phyloP scores from a whole-genome alignment of 805 yeast species.

The Kodamaea nitidulidarum region DNA sequence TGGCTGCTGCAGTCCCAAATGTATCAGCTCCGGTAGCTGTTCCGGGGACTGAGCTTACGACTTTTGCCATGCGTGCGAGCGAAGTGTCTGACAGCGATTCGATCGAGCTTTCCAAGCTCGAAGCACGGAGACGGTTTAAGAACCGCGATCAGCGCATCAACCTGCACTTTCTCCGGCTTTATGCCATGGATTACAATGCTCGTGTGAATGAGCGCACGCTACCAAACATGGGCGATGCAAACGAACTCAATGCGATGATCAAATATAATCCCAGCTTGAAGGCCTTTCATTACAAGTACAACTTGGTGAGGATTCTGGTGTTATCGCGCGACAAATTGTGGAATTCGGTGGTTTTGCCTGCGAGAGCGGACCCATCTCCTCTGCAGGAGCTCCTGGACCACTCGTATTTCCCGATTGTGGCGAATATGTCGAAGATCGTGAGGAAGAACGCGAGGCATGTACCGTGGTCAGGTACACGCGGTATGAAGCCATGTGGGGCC shows the following conservation, averaged over 20 bases:
- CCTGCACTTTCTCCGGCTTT: slow-evolving; percentile 44
- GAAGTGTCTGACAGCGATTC: slow-evolving; percentile 5
- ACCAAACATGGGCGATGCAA: slow-evolving; percentile 21
- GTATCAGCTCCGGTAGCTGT: slow-evolving; percentile 4
- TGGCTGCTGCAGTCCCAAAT: slow-evolving; percentile 1
- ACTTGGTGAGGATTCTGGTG: slow-evolving; percentile 34
- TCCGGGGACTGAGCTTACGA: slow-evolving; percentile 10
- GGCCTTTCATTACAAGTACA: slow-evolving; percentile 25
- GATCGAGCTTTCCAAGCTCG: slow-evolving; percentile 8
- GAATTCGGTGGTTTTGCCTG: slow-evolving; percentile 50
- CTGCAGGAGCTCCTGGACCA: slow-evolving; percentile 16
- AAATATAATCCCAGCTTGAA: slow-evolving; percentile 14
- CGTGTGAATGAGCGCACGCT: slow-evolving; percentile 21
- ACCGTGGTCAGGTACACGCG: slow-evolving; percentile 13
- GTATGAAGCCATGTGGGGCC: slow-evolving; percentile 35
- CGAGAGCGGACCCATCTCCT: slow-evolving; percentile 39
- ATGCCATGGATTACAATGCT: slow-evolving; percentile 47
- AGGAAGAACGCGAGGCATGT: slow-evolving; percentile 8
- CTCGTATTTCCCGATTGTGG: slow-evolving; percentile 12
- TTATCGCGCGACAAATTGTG: slow-evolving; percentile 49
- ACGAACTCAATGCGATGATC: slow-evolving; percentile 14
- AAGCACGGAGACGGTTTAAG: slow-evolving; percentile 11
- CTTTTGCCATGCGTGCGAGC: slow-evolving; percentile 8
- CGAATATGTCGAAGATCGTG: slow-evolving; percentile 15
- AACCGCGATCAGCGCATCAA: slow-evolving; percentile 50